Base-by-base conservation (phyloP, 805 yeast species). In the Metschnikowia cerradonensis region DNA sequence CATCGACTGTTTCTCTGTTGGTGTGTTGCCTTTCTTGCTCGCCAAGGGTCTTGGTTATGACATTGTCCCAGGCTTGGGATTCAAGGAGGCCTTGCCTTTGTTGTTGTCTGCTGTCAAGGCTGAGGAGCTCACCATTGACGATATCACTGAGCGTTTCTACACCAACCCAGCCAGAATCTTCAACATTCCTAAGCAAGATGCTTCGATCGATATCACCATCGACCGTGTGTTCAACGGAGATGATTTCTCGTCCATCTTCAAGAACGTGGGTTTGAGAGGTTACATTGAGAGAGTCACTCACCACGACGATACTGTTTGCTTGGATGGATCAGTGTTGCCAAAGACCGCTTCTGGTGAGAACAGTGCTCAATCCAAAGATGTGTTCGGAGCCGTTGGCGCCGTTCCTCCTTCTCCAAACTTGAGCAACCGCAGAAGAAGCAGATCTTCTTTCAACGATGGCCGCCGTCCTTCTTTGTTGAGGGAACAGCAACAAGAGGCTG, bases 1-100 rank as follows among this genome's bases (percentile, higher is more conserved):
- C 41, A 79, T 92, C 65, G 98, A 92, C 72, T 87, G 90, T 58
- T 88, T 92, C 77, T 83, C 96, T 19, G 76, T 91, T 58, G 97
- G 97, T 57, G 76, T 79, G 38, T 67, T 87, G 55, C 97, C 97
- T 61, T 78, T 86, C 46, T 74, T 79, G 55, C 73, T 91, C 50
- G 89, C 96, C 41, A 70, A 78, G 61, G 83, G 82, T 55, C 72
- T 81, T 52, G 86, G 87, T 45, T 67, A 82, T 60, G 74, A 79
- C 47, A 77, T 81, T 51, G 74, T 74, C 41, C 80, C 91, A 36
- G 96, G 94, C 54, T 72, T 83, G 53, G 96, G 96, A 62, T 77
- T 88, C 62, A 74, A 81, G 50, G 96, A 89, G 67, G 82, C 90
- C 41, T 71, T 91, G 53, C 96, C 96, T 60, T 76, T 91, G 65